Conservation (phyloP, 164 flowering plant genomes). For the Akebia trifoliata region DNA sequence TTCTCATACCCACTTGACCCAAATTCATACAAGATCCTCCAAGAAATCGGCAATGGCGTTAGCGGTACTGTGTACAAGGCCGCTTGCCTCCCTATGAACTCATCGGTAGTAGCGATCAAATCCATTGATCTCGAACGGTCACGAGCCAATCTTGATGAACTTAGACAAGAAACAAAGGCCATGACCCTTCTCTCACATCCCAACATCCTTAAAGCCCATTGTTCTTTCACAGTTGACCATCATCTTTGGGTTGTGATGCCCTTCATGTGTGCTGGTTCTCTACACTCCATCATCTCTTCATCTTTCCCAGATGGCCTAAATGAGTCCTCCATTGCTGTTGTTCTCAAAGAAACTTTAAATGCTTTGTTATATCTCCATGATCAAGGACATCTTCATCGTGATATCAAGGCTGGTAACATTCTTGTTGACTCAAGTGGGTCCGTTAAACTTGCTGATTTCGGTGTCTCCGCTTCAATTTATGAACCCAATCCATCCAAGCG, state of each 20-base stretch:
- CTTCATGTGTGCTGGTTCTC: constrained; percentile 79
- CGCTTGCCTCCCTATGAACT: constrained; percentile 41
- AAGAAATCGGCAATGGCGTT: constrained; percentile 58
- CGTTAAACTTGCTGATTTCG: constrained; percentile 71
- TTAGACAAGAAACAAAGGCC: constrained; percentile 56
- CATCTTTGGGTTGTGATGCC: constrained; percentile 94
- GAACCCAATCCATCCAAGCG: constrained; percentile 31
- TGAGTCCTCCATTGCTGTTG: constrained; percentile 54
- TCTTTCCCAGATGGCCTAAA: constrained; percentile 58
- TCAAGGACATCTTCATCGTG: constrained; percentile 78
- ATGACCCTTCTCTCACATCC: constrained; percentile 77
- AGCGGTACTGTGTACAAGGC: constrained; percentile 78
- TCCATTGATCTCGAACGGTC: constrained; percentile 64
- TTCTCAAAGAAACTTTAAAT: constrained; percentile 52
- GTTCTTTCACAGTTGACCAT: constrained; percentile 66
- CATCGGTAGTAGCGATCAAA: constrained; percentile 61
- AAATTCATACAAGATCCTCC: constrained; percentile 41
- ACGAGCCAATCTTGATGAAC: constrained; percentile 36
- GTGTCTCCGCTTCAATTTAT: constrained; percentile 66
- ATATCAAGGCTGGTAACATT: constrained; percentile 78
- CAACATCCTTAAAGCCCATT: constrained; percentile 67
- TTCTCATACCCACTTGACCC: constrained; percentile 54
- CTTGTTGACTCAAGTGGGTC: constrained; percentile 55
- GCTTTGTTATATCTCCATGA: constrained; percentile 72
- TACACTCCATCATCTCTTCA: constrained; percentile 63